Base-by-base conservation (phyloP, 257 asterid species). In the Thymus mandschuricus region DNA sequence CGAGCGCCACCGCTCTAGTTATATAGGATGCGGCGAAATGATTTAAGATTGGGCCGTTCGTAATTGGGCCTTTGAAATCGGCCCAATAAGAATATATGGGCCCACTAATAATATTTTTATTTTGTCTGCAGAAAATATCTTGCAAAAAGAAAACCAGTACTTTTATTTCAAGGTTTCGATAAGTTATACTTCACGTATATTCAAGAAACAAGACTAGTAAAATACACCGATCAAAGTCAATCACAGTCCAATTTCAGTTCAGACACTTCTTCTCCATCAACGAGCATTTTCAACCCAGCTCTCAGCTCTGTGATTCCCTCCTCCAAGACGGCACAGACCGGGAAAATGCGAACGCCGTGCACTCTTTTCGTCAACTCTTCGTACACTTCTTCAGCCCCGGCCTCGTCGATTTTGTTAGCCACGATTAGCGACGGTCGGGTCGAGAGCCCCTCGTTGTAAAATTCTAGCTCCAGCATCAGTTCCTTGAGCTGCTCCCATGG, bases 301-400 rank as follows among this genome's bases (percentile, higher is more conserved):
- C 81, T 95, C 35, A 95, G 77, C 82, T 88, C 93, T 1, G 76
- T n/a, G 66, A 88, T 75, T 8, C 98, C 99, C 82, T 94, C 96
- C 76, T 75, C 97, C 63, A 92, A 72, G 73, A 89, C 96, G 65
- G 99, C 99, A 76, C 98, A 88, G 29, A 89, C 95, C n/a, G 98
- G 92, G 54, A 83, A 92, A 8, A 92, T 79, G 2, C 84, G 84
- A 15, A 87, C 87, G 10, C 85, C 89, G 0, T 27, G 28, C 66
- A 89, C 98, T 71, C 99, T 84, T 61, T 57, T 74, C 74, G 73
- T 89, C 31, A 94, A 71, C 71, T 94, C 98, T 75, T 89, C 74
- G 45, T 55, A 88, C 54, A 84, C 95, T 60, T 81, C 87, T 21
- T 88, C 93, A 1, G 98, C 87, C 74, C 99, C 98, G 1, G 46